A percentile compares a stretch with the other conserved stretches of the same genome.
Conservation (phyloP, 176 grass and related monocot genomes). For the Panicum miliaceum region DNA sequence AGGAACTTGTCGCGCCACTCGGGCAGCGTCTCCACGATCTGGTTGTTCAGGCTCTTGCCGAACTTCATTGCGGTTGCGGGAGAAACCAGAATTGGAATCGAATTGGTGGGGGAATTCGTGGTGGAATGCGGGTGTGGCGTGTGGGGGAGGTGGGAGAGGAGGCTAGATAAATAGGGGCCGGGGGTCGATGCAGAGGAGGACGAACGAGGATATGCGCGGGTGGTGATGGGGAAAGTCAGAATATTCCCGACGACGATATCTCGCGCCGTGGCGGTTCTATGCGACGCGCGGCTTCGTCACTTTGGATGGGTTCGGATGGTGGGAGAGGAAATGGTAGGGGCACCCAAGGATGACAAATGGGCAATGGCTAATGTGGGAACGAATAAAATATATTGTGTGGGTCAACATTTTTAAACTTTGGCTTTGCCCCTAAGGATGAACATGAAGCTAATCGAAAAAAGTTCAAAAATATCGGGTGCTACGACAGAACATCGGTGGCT, state of each 20-base stretch:
- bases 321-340: background rate
- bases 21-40: conserved; percentile 91
- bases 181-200: background rate
- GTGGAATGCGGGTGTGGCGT: background rate
- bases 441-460: no score
- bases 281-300: background rate
- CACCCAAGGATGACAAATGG: background rate
- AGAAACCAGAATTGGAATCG: background rate
- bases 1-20: conserved; percentile 98
- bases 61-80: conserved; percentile 61
- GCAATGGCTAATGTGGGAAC: background rate
- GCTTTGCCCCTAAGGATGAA: no score
- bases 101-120: background rate
- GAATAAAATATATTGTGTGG: no score
- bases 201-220: background rate
- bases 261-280: conserved; percentile 22
- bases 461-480: no score
- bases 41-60: conserved; percentile 85
- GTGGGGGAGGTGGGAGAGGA: background rate
- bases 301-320: background rate
- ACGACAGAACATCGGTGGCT: no score
- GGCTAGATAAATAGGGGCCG: conserved; percentile 15
- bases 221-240: background rate
- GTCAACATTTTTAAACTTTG: no score
- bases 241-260: conserved; percentile 40